phyloP scores from a whole-genome alignment of 1,284 basidiomycete species.

The Cutaneotrichosporon mucoides region DNA sequence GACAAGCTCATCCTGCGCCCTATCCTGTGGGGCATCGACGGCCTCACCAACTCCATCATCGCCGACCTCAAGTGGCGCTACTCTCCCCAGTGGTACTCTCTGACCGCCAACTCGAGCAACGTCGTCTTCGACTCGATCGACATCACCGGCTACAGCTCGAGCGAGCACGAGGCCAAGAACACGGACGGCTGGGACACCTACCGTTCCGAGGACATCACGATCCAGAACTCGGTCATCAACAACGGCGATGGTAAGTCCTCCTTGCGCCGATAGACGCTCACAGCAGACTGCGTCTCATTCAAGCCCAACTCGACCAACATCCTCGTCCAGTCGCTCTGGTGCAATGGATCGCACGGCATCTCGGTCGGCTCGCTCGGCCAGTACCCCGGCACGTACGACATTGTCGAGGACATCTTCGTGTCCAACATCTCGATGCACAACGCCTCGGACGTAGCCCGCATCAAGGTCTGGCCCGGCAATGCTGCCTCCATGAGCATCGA shows the following conservation, averaged over 20 bases:
- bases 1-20: conserved; percentile 26
- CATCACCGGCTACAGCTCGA: conserved; percentile 26
- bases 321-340: conserved; percentile 58
- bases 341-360: conserved; percentile 57
- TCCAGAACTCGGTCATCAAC: conserved; percentile 6
- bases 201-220: conserved; percentile 39
- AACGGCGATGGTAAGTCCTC: conserved; percentile 8
- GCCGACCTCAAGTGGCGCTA: conserved; percentile 15
- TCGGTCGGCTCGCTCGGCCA: conserved; percentile 61
- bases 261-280: not conserved
- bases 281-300: conserved; percentile 59
- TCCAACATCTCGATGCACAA: conserved; percentile 60
- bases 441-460: conserved; percentile 62
- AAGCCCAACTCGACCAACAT: conserved; percentile 64
- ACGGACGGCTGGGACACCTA: conserved; percentile 66
- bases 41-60: conserved; percentile 2
- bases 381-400: conserved; percentile 58
- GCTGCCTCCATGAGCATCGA: conserved; percentile 32
- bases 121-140: conserved; percentile 54
- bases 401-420: conserved; percentile 63
- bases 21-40: conserved; percentile 21
- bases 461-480: conserved; percentile 57
- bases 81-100: conserved; percentile 27
- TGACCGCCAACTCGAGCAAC: conserved; percentile 58
- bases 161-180: conserved; percentile 47